These are phyloP conservation scores for Xylaria sp. DNA, from an alignment of 2,329 filamentous ascomycete genomes.

Conservation along the genomic window DNA sequence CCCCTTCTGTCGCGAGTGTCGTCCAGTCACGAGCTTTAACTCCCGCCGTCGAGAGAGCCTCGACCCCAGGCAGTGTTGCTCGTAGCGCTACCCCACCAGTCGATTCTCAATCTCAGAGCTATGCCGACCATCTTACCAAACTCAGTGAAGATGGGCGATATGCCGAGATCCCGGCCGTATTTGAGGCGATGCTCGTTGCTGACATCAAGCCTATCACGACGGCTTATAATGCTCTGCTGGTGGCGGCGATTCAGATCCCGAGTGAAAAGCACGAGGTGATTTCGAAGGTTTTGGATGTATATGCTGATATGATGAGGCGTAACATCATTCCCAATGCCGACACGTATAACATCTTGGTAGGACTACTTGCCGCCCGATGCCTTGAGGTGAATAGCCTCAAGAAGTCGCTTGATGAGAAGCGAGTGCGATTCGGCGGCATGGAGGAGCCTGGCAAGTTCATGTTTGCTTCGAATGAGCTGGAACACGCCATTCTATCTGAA, in stretches of 20 bases:
- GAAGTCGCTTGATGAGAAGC: conserved; percentile 79
- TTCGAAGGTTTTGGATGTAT: conserved; percentile 91
- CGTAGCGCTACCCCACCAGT: conserved; percentile 70
- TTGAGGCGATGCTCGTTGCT: conserved; percentile 87
- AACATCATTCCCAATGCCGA: conserved; percentile 82
- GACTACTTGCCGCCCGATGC: conserved; percentile 81
- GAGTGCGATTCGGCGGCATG: conserved; percentile 78
- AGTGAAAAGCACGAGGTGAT: conserved; percentile 83
- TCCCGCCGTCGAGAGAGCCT: conserved; percentile 54
- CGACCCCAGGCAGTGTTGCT: conserved; percentile 58
- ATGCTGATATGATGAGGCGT: conserved; percentile 93
- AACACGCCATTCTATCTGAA: conserved; percentile 85
- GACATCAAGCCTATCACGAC: conserved; percentile 82
- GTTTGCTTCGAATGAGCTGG: conserved; percentile 84
- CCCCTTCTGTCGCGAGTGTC: conserved; percentile 53
- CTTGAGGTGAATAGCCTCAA: conserved; percentile 80
- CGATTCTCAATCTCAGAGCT: conserved; percentile 73
- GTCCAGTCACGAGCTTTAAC: conserved; percentile 55
- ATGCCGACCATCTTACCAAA: conserved; percentile 80
- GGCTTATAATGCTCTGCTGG: conserved; percentile 92
- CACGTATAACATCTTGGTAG: conserved; percentile 89
- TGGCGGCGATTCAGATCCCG: conserved; percentile 85
- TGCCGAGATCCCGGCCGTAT: conserved; percentile 88
- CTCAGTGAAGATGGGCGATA: conserved; percentile 78
- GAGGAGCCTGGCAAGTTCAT: conserved; percentile 76